Percentiles rank a stretch among this genome's conserved stretches.
Conservation (phyloP, 2,329 filamentous ascomycete genomes). For the Sordariomycetes sp. region DNA sequence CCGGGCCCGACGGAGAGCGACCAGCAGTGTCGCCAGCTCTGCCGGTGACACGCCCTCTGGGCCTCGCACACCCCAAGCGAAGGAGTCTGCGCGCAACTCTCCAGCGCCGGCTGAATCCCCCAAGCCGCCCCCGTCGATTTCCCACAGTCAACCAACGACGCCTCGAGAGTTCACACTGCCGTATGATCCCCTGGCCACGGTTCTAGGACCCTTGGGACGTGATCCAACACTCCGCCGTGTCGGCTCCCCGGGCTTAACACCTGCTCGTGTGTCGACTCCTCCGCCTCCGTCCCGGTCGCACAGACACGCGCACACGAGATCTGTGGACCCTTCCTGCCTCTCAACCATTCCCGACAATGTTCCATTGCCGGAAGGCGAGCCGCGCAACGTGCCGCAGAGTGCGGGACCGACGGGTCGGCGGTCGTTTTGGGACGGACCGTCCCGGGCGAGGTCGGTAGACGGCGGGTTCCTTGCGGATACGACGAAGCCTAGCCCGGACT, state of each 20-base stretch:
- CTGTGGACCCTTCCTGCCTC: conserved; percentile 3
- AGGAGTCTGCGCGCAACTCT: not conserved
- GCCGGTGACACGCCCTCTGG: conserved; percentile 34
- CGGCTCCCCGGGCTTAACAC: conserved; percentile 5
- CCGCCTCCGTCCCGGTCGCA: not conserved
- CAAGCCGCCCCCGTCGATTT: conserved; percentile 11
- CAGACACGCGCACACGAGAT: conserved; percentile 4
- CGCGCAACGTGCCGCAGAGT: conserved; percentile 45
- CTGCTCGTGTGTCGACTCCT: conserved; percentile 1
- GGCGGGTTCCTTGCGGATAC: not conserved
- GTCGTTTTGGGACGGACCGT: not conserved
- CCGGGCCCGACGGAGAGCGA: conserved; percentile 40
- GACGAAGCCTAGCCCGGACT: not conserved
- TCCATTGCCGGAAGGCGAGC: conserved; percentile 48
- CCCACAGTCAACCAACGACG: conserved; percentile 42
- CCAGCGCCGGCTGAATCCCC: not conserved
- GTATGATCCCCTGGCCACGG: conserved; percentile 10
- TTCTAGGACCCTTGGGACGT: conserved; percentile 1
- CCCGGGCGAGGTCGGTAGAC: conserved; percentile 1
- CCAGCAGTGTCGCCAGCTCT: conserved; percentile 52
- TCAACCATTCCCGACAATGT: conserved; percentile 26
- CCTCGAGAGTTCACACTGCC: conserved; percentile 27
- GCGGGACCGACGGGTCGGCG: not conserved
- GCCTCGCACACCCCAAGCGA: not conserved
- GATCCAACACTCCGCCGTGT: not conserved